A percentile compares a stretch with the other conserved stretches of the same genome.
Conservation (phyloP, 2,329 filamentous ascomycete genomes). For the Trichoderma oligosporum region DNA sequence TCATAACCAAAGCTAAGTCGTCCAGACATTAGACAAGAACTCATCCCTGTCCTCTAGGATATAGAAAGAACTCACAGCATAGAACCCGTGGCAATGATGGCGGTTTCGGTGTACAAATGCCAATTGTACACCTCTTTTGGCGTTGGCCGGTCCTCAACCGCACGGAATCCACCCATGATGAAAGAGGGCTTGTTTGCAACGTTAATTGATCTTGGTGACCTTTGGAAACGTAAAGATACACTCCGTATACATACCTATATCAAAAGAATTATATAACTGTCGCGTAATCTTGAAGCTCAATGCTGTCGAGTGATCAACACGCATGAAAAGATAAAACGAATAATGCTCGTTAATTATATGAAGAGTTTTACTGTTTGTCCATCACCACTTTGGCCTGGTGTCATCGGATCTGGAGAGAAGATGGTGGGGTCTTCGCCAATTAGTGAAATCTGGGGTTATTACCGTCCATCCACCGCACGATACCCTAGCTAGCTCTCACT, state of each 20-base stretch:
- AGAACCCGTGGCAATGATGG: slow-evolving; percentile 48
- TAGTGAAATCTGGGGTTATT: slow-evolving; percentile 4
- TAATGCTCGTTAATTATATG: slow-evolving; percentile 2
- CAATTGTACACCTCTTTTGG: slow-evolving; percentile 54
- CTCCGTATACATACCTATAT: background rate
- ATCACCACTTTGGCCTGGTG: background rate
- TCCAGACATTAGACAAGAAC: background rate
- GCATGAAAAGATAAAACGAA: background rate
- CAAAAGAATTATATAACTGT: background rate
- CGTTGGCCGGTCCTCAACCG: slow-evolving; percentile 53
- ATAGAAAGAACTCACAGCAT: slow-evolving; percentile 31
- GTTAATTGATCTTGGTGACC: background rate
- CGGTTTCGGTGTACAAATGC: slow-evolving; percentile 45
- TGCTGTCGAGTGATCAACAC: background rate
- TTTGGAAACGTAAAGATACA: too few relatives aligned
- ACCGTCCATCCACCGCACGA: background rate
- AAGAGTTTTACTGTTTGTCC: background rate
- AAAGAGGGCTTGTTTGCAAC: background rate
- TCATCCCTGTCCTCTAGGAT: rapidly evolving
- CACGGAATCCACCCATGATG: slow-evolving; percentile 40
- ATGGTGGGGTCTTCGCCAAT: slow-evolving; percentile 12
- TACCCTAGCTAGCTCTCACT: slow-evolving; percentile 15
- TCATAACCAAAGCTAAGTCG: slow-evolving; percentile 49
- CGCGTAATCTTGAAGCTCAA: background rate
- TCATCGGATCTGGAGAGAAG: slow-evolving; percentile 10